Evolutionary conservation across 2,329 filamentous ascomycete species (phyloP).

Genomic region (Colletotrichum cordylinicola): DNA sequence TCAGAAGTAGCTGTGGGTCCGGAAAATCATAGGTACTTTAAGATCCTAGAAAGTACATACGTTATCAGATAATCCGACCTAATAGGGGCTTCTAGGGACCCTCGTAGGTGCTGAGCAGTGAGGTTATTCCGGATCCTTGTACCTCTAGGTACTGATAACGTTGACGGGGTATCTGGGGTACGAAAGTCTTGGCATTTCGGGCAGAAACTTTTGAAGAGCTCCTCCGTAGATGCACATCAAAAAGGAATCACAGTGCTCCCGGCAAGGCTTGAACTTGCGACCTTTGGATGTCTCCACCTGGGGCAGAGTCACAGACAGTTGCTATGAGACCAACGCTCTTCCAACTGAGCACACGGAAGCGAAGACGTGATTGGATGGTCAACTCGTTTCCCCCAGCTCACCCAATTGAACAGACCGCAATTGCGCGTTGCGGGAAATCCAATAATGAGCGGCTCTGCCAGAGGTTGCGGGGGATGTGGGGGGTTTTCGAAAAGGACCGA

Average conservation of each 20-base stretch:
- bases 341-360: constrained; percentile 5
- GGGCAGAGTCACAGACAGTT: background rate
- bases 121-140: too few relatives aligned
- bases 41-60: too few relatives aligned
- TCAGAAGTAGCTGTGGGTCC: too few relatives aligned
- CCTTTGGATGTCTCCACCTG: constrained; percentile 3
- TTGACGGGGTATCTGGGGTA: too few relatives aligned
- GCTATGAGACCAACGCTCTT: constrained; percentile 12
- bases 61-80: too few relatives aligned
- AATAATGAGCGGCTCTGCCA: background rate
- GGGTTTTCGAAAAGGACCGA: background rate
- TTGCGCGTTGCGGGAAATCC: background rate
- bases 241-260: background rate
- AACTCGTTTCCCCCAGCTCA: background rate
- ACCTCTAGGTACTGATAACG: too few relatives aligned
- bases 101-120: too few relatives aligned
- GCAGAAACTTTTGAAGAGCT: too few relatives aligned
- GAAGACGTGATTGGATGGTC: background rate
- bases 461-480: background rate
- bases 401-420: background rate
- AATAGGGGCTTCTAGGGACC: too few relatives aligned
- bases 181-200: too few relatives aligned
- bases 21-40: too few relatives aligned
- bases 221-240: background rate
- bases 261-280: constrained; percentile 14